phyloP scores from a whole-genome alignment of 2,329 filamentous ascomycete genomes.

The Trichoderma semiorbis region DNA sequence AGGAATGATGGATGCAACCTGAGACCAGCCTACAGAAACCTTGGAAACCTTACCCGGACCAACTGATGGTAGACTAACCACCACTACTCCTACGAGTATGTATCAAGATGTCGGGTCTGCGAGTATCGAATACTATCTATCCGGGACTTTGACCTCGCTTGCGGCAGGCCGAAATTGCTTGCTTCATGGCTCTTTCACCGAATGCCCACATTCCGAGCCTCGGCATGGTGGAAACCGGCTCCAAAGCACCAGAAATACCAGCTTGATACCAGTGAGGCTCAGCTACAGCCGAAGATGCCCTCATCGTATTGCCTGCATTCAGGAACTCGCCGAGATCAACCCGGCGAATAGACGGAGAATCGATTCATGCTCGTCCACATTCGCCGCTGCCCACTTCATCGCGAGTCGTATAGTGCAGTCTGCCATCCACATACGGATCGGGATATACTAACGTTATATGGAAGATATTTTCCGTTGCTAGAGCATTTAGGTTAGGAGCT shows the following conservation, averaged over 20 bases:
- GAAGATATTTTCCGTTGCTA: background rate
- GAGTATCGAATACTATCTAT: background rate
- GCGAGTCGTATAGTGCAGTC: background rate
- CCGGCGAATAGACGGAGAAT: background rate
- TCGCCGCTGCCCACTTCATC: background rate
- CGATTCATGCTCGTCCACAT: constrained; percentile 1
- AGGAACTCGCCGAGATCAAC: background rate
- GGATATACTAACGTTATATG: background rate
- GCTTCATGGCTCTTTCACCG: background rate
- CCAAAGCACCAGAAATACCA: background rate
- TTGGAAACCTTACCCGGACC: background rate
- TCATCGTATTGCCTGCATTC: background rate
- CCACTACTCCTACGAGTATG: background rate
- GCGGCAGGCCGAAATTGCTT: background rate
- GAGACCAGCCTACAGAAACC: background rate
- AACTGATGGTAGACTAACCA: background rate
- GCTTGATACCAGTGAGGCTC: background rate
- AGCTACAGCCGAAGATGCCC: background rate
- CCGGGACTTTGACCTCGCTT: background rate
- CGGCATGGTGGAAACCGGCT: background rate
- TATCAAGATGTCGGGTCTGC: background rate
- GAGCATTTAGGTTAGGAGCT: background rate
- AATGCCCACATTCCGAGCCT: background rate
- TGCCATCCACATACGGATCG: background rate
- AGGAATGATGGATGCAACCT: background rate